Evolutionary conservation across 2,329 filamentous ascomycete genomes (phyloP).

Genomic region (Calonectria pteridis): DNA sequence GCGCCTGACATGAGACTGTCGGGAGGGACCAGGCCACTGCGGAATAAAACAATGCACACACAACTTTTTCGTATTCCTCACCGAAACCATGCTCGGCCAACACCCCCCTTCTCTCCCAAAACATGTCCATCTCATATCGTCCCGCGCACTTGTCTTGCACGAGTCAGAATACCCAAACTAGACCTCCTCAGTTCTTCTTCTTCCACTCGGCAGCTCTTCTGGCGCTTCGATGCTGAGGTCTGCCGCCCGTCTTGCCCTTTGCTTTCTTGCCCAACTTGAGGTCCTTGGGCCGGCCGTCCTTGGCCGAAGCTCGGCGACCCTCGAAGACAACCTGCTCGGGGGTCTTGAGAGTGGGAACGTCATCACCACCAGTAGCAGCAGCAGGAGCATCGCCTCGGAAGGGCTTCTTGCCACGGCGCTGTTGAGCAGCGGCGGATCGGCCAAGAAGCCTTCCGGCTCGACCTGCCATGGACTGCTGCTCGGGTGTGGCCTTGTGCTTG

Average conservation of each 20-base stretch:
- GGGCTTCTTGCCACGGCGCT: conserved; percentile 49
- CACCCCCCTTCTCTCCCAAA: background rate
- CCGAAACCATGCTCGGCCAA: background rate
- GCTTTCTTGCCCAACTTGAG: conserved; percentile 70
- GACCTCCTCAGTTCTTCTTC: conserved; percentile 50
- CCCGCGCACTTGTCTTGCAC: background rate
- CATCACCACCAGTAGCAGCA: conserved; percentile 33
- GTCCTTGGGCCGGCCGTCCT: conserved; percentile 73
- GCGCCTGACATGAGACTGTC: conserved; percentile 12
- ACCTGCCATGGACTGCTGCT: conserved; percentile 79
- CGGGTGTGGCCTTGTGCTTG: conserved; percentile 76
- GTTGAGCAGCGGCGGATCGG: conserved; percentile 70
- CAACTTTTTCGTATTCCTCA: conserved; percentile 16
- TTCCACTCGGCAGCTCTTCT: conserved; percentile 60
- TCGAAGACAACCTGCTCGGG: conserved; percentile 85
- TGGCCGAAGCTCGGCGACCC: conserved; percentile 78
- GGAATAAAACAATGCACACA: conserved; percentile 13
- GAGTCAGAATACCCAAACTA: background rate
- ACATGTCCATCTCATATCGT: background rate
- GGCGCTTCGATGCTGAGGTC: conserved; percentile 54
- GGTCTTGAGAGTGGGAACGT: conserved; percentile 57
- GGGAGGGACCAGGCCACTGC: background rate
- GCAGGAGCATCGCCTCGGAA: conserved; percentile 38
- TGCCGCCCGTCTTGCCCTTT: conserved; percentile 56
- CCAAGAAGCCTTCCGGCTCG: conserved; percentile 81